Percentiles rank a stretch among this genome's conserved stretches.
These are phyloP conservation scores for bread wheat (Triticum aestivum) DNA, from an alignment of 176 grass and related monocot species.

Conservation along the genomic window DNA sequence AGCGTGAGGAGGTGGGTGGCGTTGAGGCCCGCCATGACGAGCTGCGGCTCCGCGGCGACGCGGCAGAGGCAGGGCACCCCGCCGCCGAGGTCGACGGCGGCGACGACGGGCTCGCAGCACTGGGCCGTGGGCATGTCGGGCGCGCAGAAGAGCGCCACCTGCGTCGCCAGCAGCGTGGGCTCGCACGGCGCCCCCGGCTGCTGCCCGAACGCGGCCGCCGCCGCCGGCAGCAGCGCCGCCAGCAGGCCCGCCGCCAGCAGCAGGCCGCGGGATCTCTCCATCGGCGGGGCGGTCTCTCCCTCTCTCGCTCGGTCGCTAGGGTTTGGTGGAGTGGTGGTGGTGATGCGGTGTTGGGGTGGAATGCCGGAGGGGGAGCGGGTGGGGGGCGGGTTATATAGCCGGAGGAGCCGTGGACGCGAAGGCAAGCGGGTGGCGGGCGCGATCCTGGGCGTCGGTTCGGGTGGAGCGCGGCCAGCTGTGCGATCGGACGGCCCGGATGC, in stretches of 20 bases:
- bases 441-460: not conserved
- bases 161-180: conserved; percentile 20
- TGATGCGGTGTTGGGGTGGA: not conserved
- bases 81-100: conserved; percentile 6
- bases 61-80: conserved; percentile 33
- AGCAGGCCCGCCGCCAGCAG: not conserved
- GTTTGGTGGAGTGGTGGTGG: not conserved
- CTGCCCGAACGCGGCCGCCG: not conserved
- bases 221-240: not conserved
- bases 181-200: not conserved
- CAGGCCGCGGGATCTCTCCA: conserved; percentile 1
- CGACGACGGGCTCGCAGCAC: conserved; percentile 19
- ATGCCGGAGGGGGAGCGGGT: not conserved
- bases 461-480: not conserved
- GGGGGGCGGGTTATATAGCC: not conserved
- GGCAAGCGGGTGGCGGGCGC: not conserved
- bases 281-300: not conserved
- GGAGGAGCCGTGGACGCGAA: not conserved
- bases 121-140: conserved; percentile 17
- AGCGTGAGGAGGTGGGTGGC: conserved; percentile 29
- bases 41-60: conserved; percentile 28
- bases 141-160: conserved; percentile 8
- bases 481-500: not conserved
- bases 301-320: not conserved
- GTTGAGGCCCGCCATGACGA: conserved; percentile 31